Percentiles rank a stretch among this genome's conserved stretches.
Conservation (phyloP, 2,329 filamentous ascomycete genomes). For the Coniochaeta prunicola region DNA sequence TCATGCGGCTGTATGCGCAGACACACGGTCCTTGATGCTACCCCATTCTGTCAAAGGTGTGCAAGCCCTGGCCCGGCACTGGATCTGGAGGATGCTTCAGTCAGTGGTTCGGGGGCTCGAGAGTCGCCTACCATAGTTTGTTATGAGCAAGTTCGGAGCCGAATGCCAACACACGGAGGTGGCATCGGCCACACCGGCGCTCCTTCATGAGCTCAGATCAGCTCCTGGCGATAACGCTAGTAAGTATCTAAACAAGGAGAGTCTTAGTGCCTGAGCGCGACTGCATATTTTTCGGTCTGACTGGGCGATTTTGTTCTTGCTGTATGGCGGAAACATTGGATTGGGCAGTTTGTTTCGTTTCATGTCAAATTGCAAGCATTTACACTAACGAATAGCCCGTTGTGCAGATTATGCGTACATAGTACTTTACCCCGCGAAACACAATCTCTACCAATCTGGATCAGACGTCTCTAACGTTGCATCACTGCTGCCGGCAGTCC, state of each 20-base stretch:
- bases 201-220: neutral
- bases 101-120: neutral
- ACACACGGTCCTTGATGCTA: neutral
- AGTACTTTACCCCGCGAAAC: conserved; percentile 13
- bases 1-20: neutral
- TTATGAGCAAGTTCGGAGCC: neutral
- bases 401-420: too few species aligned
- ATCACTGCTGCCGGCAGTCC: conserved; percentile 5
- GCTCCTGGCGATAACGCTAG: neutral
- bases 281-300: neutral
- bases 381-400: neutral
- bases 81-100: neutral
- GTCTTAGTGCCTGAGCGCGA: neutral
- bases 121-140: neutral
- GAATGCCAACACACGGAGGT: neutral
- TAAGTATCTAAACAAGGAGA: neutral
- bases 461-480: conserved; percentile 10
- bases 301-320: neutral
- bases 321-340: neutral
- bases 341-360: neutral
- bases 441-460: conserved; percentile 9
- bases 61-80: neutral
- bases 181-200: neutral
- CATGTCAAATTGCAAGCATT: neutral
- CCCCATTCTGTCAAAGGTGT: neutral